Percentiles rank a stretch among this genome's conserved stretches.
Conservation (phyloP, 2,329 filamentous ascomycete species). For the Pestalotiopsis sp. region DNA sequence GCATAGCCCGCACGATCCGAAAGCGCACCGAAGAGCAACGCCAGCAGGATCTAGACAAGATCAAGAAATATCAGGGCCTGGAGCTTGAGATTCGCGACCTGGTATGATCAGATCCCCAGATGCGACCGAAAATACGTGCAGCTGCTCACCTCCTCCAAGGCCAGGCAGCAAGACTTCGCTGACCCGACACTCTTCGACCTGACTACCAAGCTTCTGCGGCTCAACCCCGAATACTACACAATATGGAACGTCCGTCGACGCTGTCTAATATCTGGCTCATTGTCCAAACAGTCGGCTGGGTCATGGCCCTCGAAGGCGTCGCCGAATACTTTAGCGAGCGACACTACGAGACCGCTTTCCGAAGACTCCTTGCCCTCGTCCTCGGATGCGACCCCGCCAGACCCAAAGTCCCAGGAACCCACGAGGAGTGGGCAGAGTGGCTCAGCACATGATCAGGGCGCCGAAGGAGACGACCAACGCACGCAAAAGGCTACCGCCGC, state of each 20-base stretch:
- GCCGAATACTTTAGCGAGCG: conserved; percentile 53
- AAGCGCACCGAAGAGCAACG: conserved; percentile 68
- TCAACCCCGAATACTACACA: conserved; percentile 88
- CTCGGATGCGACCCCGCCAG: conserved; percentile 51
- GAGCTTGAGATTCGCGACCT: conserved; percentile 68
- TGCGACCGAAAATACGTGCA: not conserved
- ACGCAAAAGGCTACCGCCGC: conserved; percentile 41
- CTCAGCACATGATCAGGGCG: conserved; percentile 50
- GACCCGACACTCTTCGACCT: conserved; percentile 61
- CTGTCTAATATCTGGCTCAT: conserved; percentile 61
- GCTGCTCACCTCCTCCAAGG: not conserved
- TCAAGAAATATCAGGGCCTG: conserved; percentile 71
- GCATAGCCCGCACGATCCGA: conserved; percentile 69
- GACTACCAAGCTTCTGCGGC: conserved; percentile 69
- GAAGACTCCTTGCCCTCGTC: conserved; percentile 57
- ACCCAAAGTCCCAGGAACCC: conserved; percentile 45
- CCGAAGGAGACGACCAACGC: conserved; percentile 13
- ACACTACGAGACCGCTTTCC: conserved; percentile 62
- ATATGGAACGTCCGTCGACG: conserved; percentile 86
- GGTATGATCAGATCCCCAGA: conserved; percentile 40
- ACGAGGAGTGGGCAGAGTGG: conserved; percentile 52
- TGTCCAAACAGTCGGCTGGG: conserved; percentile 46
- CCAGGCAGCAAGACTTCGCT: conserved; percentile 47
- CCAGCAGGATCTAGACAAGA: conserved; percentile 72
- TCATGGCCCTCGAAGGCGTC: conserved; percentile 55